Evolutionary conservation across 1,284 basidiomycete genomes (phyloP), one percentile per base, ranked within the genome.

Genomic region (Cryptococcus floricola): DNA sequence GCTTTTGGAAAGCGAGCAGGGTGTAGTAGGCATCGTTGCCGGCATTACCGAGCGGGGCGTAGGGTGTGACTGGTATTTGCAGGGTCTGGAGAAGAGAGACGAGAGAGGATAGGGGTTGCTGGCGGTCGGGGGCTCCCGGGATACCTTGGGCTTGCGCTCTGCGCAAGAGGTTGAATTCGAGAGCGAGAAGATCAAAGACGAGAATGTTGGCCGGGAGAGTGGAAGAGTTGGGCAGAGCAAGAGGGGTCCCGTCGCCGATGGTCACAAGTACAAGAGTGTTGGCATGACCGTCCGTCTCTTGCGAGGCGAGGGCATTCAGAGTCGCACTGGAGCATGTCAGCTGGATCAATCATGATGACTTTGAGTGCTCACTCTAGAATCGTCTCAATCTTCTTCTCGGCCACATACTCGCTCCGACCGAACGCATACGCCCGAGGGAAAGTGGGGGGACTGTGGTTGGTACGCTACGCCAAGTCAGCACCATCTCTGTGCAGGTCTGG

Each of bases 181-280:
- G 65, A 12, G 68, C 66, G 16, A 73, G 60, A 1, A 85, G 82
- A 67, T 91, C 89, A 55, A 92, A 75, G 37, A 85, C 74, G 49
- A 90, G 80, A 48, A 88, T 76, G 71, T 91, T 91, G 64, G 81
- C 81, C 0, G 89, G 88, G 23, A 91, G 71, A 68, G 85, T 62
- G 14, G 73, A 67, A 23, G 65, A 58, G 10, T 57, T 43, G 5
- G 65, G 67, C 31, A 69, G 47, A 13, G 62, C 66, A 46, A 64
- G 66, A n/a, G 69, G 65, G 28, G 61, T 27, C 14, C 57, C 63
- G n/a, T 70, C 65, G 28, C 87, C 87, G 61, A 89, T 84, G 2
- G 81, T 84, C n/a, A 92, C 81, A 4, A 92, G 79, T 25, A 92
- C 84, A 42, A 92, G 83, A 7, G 80, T 81, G 70, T 91, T 92